Base-by-base conservation (phyloP, 164 flowering plant species). In the Annona squamosa region DNA sequence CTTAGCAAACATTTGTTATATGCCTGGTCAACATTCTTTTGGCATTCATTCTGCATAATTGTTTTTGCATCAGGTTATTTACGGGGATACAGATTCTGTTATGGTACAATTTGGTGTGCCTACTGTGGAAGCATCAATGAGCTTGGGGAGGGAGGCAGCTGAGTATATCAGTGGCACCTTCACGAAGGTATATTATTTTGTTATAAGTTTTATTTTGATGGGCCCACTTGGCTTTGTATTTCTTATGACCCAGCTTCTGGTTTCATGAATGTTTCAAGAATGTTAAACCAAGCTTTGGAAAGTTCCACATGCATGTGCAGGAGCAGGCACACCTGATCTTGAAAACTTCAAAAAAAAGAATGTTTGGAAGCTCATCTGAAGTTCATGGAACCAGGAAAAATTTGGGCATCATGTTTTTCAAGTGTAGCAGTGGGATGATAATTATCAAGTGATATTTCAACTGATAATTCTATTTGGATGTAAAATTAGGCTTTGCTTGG, bases 61-160 rank as follows among this genome's bases (percentile, higher is more conserved):
- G 56, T 13, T 63, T 7, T 59, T 63, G 59, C 82, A 63, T 74
- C 84, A 95, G 98, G 92, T 96, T 65, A 80, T 96, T 73, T 96
- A 96, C 85, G 99, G 99, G 70, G 99, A 96, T 77, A 96, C 99
- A 65, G 99, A 96, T 86, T 96, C 98, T 4, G 97, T 96, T 45
- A 93, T 96, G 99, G 99, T 93, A 74, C 96, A 89, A 76, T 96
- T 96, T 77, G 98, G 99, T 72, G 97, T 91, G 46, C 72, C 90
- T 68, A 79, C 87, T 69, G 95, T 93, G 19, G 97, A 87, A 73
- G 92, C 72, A 75, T 94, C 99, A 68, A 96, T 93, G 99, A 83
- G 71, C 59, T 83, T 96, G 82, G 99, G 99, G 26, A 88, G 91
- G 79, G 97, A 93, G 84, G 99, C 99, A 69, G 99, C 99, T 74